phyloP scores from a whole-genome alignment of 768 basidiomycete species.

The Pleurotus tuber-regium region DNA sequence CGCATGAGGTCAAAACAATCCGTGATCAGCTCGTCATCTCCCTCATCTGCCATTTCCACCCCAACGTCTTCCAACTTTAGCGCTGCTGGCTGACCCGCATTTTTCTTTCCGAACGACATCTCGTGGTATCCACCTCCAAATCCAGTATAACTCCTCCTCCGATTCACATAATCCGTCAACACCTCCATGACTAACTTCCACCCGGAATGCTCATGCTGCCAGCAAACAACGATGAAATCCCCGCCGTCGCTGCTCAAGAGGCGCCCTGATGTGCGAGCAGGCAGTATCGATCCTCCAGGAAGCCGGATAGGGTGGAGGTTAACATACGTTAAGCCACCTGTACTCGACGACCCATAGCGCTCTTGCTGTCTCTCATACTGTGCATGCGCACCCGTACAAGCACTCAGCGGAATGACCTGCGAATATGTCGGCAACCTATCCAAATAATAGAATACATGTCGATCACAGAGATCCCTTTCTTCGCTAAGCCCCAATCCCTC shows the following conservation, averaged over 20 bases:
- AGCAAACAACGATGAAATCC: slow-evolving; percentile 69
- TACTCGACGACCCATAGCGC: slow-evolving; percentile 50
- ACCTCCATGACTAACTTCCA: slow-evolving; percentile 88
- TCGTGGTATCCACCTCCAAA: slow-evolving; percentile 45
- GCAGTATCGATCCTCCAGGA: slow-evolving; percentile 74
- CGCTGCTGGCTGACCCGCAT: slow-evolving; percentile 34
- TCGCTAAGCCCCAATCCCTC: slow-evolving; percentile 38
- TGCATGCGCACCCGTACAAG: slow-evolving; percentile 66
- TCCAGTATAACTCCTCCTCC: slow-evolving; percentile 40
- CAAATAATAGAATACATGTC: slow-evolving; percentile 76
- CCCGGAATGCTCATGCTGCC: slow-evolving; percentile 81
- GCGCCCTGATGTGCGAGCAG: slow-evolving; percentile 62
- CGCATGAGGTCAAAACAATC: slow-evolving; percentile 79
- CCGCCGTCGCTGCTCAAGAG: slow-evolving; percentile 71
- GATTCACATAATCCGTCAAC: slow-evolving; percentile 71
- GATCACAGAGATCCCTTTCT: slow-evolving; percentile 58
- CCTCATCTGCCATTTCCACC: slow-evolving; percentile 60
- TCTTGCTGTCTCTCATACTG: slow-evolving; percentile 69
- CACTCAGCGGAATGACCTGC: slow-evolving; percentile 61
- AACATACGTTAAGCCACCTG: slow-evolving; percentile 54
- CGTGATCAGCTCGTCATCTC: slow-evolving; percentile 64
- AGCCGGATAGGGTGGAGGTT: slow-evolving; percentile 68
- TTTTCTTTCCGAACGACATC: slow-evolving; percentile 50
- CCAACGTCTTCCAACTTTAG: slow-evolving; percentile 68
- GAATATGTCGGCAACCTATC: slow-evolving; percentile 70